These are phyloP conservation scores for Lichtheimia corymbifera DNA, from an alignment of 371 early-diverging fungal genomes.

Conservation along the genomic window DNA sequence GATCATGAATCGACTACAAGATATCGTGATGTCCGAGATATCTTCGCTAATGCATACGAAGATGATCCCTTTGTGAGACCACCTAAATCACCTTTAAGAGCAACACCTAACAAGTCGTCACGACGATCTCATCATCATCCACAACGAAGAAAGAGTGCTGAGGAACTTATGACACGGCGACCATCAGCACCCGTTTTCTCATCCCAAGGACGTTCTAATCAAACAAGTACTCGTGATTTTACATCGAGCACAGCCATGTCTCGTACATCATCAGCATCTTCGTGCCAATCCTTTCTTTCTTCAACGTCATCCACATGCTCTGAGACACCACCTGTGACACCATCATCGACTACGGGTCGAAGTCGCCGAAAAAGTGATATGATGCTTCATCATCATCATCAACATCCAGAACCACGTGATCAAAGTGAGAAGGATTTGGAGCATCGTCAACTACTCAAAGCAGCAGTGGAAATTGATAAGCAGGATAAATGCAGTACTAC, in stretches of 20 bases:
- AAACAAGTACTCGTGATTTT: neutral
- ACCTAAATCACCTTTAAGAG: constrained; percentile 44
- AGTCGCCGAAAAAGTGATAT: constrained; percentile 19
- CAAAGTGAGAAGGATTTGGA: too few relatives aligned
- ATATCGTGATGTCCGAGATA: constrained; percentile 40
- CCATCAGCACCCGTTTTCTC: constrained; percentile 20
- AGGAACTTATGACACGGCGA: constrained; percentile 12
- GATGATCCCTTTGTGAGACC: constrained; percentile 31
- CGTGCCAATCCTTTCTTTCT: constrained; percentile 21
- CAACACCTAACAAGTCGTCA: constrained; percentile 9
- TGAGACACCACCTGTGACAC: constrained; percentile 14
- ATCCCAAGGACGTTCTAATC: constrained; percentile 4
- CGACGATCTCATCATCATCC: constrained; percentile 15
- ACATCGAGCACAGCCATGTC: constrained; percentile 13
- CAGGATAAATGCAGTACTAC: constrained; percentile 7
- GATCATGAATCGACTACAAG: neutral
- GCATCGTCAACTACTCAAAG: constrained; percentile 22
- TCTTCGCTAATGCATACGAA: constrained; percentile 16
- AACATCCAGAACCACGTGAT: too few relatives aligned
- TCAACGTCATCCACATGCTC: constrained; percentile 17
- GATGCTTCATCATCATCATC: too few relatives aligned
- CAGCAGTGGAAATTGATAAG: constrained; percentile 16
- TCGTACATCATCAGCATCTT: constrained; percentile 25
- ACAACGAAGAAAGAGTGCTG: constrained; percentile 16
- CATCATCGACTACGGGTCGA: constrained; percentile 7